phyloP scores from a whole-genome alignment of 2,329 filamentous ascomycete species.

The Penicillium sclerotiorum region DNA sequence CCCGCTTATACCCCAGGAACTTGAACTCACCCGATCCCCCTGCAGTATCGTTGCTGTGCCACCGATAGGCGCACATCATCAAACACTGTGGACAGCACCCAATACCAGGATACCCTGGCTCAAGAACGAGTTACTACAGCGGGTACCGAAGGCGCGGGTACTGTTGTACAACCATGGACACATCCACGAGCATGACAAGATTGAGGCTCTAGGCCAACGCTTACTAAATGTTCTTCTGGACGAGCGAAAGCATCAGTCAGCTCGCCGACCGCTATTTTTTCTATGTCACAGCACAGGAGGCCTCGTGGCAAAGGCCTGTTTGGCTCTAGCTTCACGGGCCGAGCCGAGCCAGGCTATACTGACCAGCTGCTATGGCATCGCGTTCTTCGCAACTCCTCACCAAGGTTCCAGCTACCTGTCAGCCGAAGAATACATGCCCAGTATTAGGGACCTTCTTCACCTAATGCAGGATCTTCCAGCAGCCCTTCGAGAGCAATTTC shows the following conservation, averaged over 20 bases:
- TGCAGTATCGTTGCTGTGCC: slow-evolving; percentile 40
- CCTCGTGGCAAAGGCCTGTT: slow-evolving; percentile 60
- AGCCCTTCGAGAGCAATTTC: slow-evolving; percentile 55
- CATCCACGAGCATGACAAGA: slow-evolving; percentile 26
- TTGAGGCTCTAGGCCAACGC: slow-evolving; percentile 29
- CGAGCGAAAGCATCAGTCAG: slow-evolving; percentile 22
- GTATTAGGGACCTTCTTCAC: slow-evolving; percentile 57
- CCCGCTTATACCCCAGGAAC: not conserved
- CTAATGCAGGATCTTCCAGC: slow-evolving; percentile 55
- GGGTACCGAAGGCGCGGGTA: slow-evolving; percentile 29
- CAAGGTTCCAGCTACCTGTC: slow-evolving; percentile 66
- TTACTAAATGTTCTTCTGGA: slow-evolving; percentile 28
- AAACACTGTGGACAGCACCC: slow-evolving; percentile 30
- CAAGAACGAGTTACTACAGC: slow-evolving; percentile 22
- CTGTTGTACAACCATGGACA: slow-evolving; percentile 34
- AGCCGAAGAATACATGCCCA: slow-evolving; percentile 57
- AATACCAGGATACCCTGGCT: slow-evolving; percentile 29
- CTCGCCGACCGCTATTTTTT: slow-evolving; percentile 58
- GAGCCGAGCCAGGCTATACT: slow-evolving; percentile 44
- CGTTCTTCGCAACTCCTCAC: slow-evolving; percentile 65
- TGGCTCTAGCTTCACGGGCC: slow-evolving; percentile 43
- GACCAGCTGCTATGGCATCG: slow-evolving; percentile 62
- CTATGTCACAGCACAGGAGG: slow-evolving; percentile 65
- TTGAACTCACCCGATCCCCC: not conserved
- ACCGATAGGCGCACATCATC: slow-evolving; percentile 37